Evolutionary conservation across 2,329 filamentous ascomycete genomes (phyloP), one percentile per base, ranked within the genome.

Genomic region (Pseudopithomyces chartarum): DNA sequence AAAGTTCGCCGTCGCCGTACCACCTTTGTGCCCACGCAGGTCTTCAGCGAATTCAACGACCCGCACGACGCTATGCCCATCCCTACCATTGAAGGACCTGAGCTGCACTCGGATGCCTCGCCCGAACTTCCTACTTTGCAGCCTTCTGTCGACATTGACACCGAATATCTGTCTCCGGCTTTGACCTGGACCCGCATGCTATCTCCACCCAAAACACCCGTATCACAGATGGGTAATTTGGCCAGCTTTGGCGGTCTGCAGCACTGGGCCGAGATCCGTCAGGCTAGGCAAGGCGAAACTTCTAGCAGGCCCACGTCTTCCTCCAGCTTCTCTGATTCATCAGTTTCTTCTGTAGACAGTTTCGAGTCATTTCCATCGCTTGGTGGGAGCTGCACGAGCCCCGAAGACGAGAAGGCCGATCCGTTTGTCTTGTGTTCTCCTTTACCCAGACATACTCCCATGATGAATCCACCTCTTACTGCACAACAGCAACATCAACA

Each of bases 281-380:
- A 64, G 13, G 58, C 64, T 63, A 63, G 60, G 48, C 69, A 67
- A 39, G 80, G 77, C 29, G 76, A 80, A 47, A 73, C 74, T 20
- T 81, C 86, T 48, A 77, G 78, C 63, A 81, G 86, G 42, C 83
- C 86, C 3, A 78, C 79, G 6, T 88, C 86, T 2, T 80, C 83
- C 4, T 87, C 85, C 2, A 80, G 81, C 54, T 79, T 83, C 43
- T 88, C 86, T 2, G 83, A 88, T 67, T 88, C 86, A 0, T 88
- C 86, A 2, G 72, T 84, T 17, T 86, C 85, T 12, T 88, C 86
- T 0, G 79, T 80, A 48, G 83, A 82, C 62, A 87, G 84, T 20
- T 80, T 81, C 48, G 77, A 79, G 15, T 85, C 84, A 2, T 81
- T 81, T 56, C 80, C 80, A n/a, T 86, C 85, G 6, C 75, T 84